phyloP scores from a whole-genome alignment of 345 rosid species.

The Camelina hispida region DNA sequence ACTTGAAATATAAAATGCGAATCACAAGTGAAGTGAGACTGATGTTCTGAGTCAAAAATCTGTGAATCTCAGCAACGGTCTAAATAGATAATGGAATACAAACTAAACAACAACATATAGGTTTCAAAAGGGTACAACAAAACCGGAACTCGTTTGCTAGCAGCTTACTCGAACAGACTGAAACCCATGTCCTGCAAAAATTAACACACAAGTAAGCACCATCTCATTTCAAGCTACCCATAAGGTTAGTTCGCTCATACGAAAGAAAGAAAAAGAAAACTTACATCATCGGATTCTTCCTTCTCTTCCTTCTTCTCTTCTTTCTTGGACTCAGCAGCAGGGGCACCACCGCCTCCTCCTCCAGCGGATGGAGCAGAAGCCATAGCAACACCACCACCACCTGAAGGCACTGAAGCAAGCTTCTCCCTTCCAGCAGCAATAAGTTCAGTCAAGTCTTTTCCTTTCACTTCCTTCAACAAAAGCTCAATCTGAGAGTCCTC shows the following conservation, averaged over 20 bases:
- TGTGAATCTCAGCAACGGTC: not conserved
- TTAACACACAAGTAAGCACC: not conserved
- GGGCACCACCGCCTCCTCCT: constrained; percentile 48
- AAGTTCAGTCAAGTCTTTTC: constrained; percentile 74
- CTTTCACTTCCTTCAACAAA: constrained; percentile 64
- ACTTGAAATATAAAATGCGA: not conserved
- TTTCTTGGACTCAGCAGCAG: constrained; percentile 74
- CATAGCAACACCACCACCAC: constrained; percentile 55
- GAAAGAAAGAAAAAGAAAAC: constrained; percentile 10
- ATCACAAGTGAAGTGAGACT: not conserved
- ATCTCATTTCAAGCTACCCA: not conserved
- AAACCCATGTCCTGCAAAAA: constrained; percentile 69
- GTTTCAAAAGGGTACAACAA: constrained; percentile 16
- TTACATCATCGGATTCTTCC: constrained; percentile 86
- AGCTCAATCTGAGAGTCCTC: constrained; percentile 66
- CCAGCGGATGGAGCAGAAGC: constrained; percentile 50
- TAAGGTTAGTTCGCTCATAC: no score
- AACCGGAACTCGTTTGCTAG: not conserved
- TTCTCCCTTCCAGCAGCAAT: constrained; percentile 88
- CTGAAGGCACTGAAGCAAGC: constrained; percentile 73
- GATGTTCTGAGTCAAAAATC: not conserved
- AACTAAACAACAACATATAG: constrained; percentile 28
- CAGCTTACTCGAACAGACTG: constrained; percentile 58
- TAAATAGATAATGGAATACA: not conserved
- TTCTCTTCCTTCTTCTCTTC: constrained; percentile 82